Base-by-base conservation (phyloP, 108 stramenopile genomes). In the Fragilaria crotonensis region DNA sequence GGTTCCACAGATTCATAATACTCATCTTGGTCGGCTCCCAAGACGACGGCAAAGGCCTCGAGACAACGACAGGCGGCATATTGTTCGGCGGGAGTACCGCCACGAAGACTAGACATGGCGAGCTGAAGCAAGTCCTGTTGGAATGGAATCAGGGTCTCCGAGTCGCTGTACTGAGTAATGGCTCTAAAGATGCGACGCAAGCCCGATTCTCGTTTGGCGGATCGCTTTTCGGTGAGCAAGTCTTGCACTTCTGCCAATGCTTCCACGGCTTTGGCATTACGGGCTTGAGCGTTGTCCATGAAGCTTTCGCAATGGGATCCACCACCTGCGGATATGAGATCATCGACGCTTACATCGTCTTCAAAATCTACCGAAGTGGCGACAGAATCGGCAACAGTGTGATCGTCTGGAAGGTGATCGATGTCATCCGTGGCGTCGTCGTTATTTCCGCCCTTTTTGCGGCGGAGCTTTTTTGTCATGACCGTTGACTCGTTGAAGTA, bases 31-130 rank as follows among this genome's bases (percentile, higher is more conserved):
- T 84, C 78, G 9, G 56, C 67, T 5, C 73, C 80, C n/a, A 92
- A 52, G 25, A 93, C 49, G 0, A 93, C 72, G 0, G 81, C 78
- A 21, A 59, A 64, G 30, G 82, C 87, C 62, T 89, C 91, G 33
- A 93, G 33, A 0, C 78, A 71, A 14, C 91, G 81, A 65, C 91
- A 93, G 4, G 85, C 79, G 2, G 91, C 91, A 66, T 93, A 93
- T 65, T 89, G 90, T 64, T 89, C 87, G 23, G 81, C 55, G 22
- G n/a, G n/a, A n/a, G 50, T 57, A 4, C 80, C 79, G 14, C 25
- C 55, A 45, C 73, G 68, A 25, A 83, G 20, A 4, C 64, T 59
- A 47, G 57, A 58, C 33, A 67, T 46, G 45, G 78, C 79, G 7
- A 65, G 57, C 25, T 58, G 66, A 31, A 62, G 36, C 5, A 79